Base-by-base conservation (phyloP, 306 rosid genomes). In the Leucaena leucocephala region DNA sequence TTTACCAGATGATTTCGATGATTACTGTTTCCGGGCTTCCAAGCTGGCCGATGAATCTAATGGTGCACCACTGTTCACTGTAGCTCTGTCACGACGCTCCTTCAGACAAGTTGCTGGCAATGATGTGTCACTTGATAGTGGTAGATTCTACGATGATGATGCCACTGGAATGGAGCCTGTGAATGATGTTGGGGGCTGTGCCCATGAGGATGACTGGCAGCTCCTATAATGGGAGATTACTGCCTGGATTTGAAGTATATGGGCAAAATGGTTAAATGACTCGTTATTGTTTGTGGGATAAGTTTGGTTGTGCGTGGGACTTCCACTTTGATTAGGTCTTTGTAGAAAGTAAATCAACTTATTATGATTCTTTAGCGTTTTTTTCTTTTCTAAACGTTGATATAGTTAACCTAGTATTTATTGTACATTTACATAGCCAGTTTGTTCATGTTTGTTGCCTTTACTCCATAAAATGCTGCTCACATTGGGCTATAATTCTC, bases 61-160 rank as follows among this genome's bases (percentile, higher is more conserved):
- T 2, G 99, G 98, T 17, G 99, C 99, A 44, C 99, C 99, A 4
- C 81, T 95, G 54, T 95, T 95, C 77, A 95, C 99, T 1, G 97
- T 95, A 77, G 82, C 94, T 59, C 84, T 84, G 78, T 75, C 88
- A 36, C 89, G 86, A 68, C 88, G 76, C 69, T 42, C 75, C 66
- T 68, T 90, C 3, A 87, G 74, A 77, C 87, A 89, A 68, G 87
- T 83, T 38, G 34, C 84, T 7, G 68, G 79, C 27, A 63, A 72
- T 68, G 89, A 84, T 52, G 87, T 21, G 48, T 84, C 84, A 54
- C 82, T 80, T 61, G 82, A 78, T 57, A 59, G 50, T 69, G 86
- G 68, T 59, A 87, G 68, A 43, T 74, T 84, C 33, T 74, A 74
- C 21, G 80, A 78, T 0, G 87, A 80, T 69, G 93, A 83, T 70